Evolutionary conservation across 106 monocot species (phyloP).

Genomic region (Dioscorea zingiberensis): DNA sequence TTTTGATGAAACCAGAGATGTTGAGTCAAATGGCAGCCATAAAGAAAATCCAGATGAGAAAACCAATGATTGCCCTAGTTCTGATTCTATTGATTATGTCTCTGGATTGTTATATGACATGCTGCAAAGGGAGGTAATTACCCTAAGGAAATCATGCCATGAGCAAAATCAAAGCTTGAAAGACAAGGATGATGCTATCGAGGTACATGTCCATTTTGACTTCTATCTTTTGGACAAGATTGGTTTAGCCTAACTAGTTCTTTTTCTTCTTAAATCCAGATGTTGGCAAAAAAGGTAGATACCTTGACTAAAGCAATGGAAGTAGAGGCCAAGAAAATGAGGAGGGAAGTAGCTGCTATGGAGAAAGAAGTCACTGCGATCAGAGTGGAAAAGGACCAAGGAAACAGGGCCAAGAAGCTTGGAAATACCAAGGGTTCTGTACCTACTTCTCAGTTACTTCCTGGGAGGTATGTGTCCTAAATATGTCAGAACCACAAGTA

Average conservation of each 20-base stretch:
- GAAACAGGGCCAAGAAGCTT: constrained; percentile 53
- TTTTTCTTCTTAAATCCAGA: constrained; percentile 29
- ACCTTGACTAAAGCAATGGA: constrained; percentile 97
- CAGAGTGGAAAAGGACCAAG: constrained; percentile 67
- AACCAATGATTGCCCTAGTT: constrained; percentile 22
- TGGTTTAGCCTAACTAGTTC: background rate
- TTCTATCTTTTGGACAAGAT: background rate
- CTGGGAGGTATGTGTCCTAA: constrained; percentile 44
- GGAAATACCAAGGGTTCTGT: constrained; percentile 46
- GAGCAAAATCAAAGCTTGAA: constrained; percentile 95
- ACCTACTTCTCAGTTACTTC: constrained; percentile 52
- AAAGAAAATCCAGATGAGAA: constrained; percentile 57
- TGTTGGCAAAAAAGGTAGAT: constrained; percentile 85
- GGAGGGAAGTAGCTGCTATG: constrained; percentile 91
- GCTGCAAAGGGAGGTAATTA: constrained; percentile 85
- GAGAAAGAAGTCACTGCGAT: constrained; percentile 91
- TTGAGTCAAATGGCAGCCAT: constrained; percentile 22
- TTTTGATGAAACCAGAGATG: constrained; percentile 26
- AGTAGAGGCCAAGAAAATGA: constrained; percentile 95
- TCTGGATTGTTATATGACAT: constrained; percentile 92
- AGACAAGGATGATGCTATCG: constrained; percentile 93
- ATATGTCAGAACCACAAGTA: background rate
- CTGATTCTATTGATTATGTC: constrained; percentile 49
- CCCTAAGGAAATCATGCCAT: constrained; percentile 76
- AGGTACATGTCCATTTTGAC: constrained; percentile 36